Conservation (phyloP, 1,139 yeast species). For the Zygosaccharomyces sapae region DNA sequence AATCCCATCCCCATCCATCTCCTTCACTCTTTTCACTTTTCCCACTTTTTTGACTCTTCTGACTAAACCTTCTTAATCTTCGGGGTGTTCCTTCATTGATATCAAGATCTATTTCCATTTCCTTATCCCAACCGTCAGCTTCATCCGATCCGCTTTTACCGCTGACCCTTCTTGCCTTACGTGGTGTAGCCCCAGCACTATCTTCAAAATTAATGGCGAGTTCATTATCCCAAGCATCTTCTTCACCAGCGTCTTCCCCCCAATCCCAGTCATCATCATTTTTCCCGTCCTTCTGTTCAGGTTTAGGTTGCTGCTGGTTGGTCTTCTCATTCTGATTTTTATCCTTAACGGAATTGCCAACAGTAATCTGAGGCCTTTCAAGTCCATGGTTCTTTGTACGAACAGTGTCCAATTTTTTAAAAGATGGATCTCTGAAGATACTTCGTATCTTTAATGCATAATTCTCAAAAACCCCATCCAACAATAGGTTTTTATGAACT, state of each 20-base stretch:
- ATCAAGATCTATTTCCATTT: slow-evolving; percentile 26
- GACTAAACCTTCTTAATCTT: slow-evolving; percentile 6
- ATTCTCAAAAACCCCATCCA: slow-evolving; percentile 27
- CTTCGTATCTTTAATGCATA: slow-evolving; percentile 20
- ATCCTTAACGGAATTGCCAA: not conserved
- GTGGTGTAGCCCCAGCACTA: not conserved
- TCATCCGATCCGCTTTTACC: slow-evolving; percentile 3
- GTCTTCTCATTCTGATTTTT: not conserved
- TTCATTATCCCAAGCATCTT: slow-evolving; percentile 16
- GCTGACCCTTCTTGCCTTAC: slow-evolving; percentile 4
- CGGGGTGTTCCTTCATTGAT: slow-evolving; percentile 3
- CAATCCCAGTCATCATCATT: slow-evolving; percentile 25
- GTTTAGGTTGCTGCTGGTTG: not conserved
- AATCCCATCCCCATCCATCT: slow-evolving; percentile 34
- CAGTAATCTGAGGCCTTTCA: not conserved
- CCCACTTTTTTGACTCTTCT: slow-evolving; percentile 1
- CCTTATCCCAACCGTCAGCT: slow-evolving; percentile 25
- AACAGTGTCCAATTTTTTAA: slow-evolving; percentile 10
- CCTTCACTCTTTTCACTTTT: slow-evolving; percentile 8
- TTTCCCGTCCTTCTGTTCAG: slow-evolving; percentile 10
- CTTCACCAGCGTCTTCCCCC: slow-evolving; percentile 20
- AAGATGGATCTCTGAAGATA: slow-evolving; percentile 15
- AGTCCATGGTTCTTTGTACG: not conserved
- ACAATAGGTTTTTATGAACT: slow-evolving; percentile 23
- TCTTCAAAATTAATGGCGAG: slow-evolving; percentile 13